Percentiles rank a stretch among this genome's conserved stretches.
Conservation (phyloP, 306 rosid genomes). For the Castanea mollissima region DNA sequence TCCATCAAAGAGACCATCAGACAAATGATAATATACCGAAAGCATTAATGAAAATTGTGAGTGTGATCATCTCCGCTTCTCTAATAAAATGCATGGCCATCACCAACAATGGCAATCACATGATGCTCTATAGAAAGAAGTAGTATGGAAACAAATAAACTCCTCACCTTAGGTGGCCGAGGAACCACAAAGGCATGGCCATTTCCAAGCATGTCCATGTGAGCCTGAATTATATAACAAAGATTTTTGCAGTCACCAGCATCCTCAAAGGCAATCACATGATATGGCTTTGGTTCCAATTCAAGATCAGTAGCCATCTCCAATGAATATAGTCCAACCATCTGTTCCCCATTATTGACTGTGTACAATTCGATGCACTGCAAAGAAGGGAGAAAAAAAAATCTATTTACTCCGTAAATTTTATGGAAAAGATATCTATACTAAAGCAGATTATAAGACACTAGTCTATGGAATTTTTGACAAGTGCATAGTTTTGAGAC, state of each 20-base stretch:
- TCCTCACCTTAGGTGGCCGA: slow-evolving; percentile 79
- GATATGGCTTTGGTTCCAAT: slow-evolving; percentile 88
- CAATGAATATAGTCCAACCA: slow-evolving; percentile 83
- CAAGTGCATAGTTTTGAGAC: slow-evolving; percentile 6
- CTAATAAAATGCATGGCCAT: neutral
- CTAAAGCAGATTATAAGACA: slow-evolving; percentile 3
- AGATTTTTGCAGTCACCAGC: slow-evolving; percentile 80
- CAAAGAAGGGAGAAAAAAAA: slow-evolving; percentile 22
- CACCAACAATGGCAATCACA: slow-evolving; percentile 9
- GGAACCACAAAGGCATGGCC: slow-evolving; percentile 84
- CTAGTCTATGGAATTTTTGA: slow-evolving; percentile 15
- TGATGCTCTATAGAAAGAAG: slow-evolving; percentile 7
- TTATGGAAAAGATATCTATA: neutral
- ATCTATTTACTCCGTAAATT: slow-evolving; percentile 17
- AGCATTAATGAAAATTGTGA: slow-evolving; percentile 7
- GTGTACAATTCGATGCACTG: slow-evolving; percentile 96
- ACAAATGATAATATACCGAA: slow-evolving; percentile 6
- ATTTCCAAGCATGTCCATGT: slow-evolving; percentile 76
- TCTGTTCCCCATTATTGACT: slow-evolving; percentile 58
- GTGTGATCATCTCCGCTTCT: neutral
- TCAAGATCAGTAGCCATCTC: slow-evolving; percentile 98
- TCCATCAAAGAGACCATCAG: neutral
- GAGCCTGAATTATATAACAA: slow-evolving; percentile 87
- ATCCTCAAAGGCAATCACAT: slow-evolving; percentile 87
- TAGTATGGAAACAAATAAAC: slow-evolving; percentile 1